Evolutionary conservation across 1,284 basidiomycete species (phyloP).

Genomic region (Leccinum subspadiceum): DNA sequence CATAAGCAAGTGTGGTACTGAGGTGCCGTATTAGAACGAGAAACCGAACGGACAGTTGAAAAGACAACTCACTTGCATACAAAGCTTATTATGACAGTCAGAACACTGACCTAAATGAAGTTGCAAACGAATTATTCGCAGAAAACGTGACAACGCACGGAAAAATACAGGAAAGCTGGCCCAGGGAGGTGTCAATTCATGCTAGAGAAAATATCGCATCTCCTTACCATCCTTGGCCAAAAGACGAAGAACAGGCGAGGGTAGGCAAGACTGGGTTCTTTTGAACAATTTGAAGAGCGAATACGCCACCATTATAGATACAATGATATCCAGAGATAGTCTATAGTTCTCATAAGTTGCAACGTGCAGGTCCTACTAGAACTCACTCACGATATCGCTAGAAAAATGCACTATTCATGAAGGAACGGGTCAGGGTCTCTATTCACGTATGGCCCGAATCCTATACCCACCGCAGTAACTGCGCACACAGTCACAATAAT

Average conservation of each 20-base stretch:
- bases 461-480: not conserved
- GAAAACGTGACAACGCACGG: not conserved
- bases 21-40: too few species aligned
- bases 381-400: not conserved
- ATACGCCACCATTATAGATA: not conserved
- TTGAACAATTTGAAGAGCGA: not conserved
- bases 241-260: not conserved
- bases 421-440: not conserved
- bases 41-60: too few species aligned
- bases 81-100: not conserved
- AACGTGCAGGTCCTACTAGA: not conserved
- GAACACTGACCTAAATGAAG: not conserved
- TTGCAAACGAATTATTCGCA: not conserved
- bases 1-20: too few species aligned
- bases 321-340: not conserved
- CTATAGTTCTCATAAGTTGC: not conserved
- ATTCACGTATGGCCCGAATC: too few species aligned
- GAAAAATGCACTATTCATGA: not conserved
- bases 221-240: slow-evolving; percentile 2
- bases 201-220: not conserved
- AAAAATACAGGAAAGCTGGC: slow-evolving; percentile 2
- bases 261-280: not conserved
- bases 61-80: too few species aligned
- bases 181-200: not conserved
- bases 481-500: not conserved